These are phyloP conservation scores for Leccinum obscurum DNA, from an alignment of 768 basidiomycete species.

Conservation along the genomic window DNA sequence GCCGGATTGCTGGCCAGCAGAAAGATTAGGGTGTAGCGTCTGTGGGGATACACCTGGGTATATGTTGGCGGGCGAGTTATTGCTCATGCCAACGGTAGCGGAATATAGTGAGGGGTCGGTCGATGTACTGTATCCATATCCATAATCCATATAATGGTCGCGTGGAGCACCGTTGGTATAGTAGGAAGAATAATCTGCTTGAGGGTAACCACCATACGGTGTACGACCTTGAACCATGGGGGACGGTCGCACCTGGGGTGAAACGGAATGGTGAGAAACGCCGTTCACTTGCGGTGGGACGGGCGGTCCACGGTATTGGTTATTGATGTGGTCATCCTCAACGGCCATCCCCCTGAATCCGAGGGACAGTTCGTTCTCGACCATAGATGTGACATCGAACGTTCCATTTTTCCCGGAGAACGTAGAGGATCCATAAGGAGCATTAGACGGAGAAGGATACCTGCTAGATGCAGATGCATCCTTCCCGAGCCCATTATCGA, in stretches of 20 bases:
- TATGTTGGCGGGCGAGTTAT: constrained; percentile 43
- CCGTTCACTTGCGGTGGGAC: constrained; percentile 30
- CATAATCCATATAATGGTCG: constrained; percentile 55
- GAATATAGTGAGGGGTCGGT: constrained; percentile 54
- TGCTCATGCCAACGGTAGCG: constrained; percentile 45
- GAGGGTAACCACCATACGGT: constrained; percentile 51
- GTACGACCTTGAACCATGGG: constrained; percentile 46
- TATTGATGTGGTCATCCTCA: constrained; percentile 49
- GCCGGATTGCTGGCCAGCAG: constrained; percentile 48
- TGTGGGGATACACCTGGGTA: constrained; percentile 50
- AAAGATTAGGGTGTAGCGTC: constrained; percentile 42
- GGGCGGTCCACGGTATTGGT: constrained; percentile 41
- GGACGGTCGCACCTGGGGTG: constrained; percentile 43
- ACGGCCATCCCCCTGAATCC: constrained; percentile 63
- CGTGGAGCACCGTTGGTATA: constrained; percentile 51
- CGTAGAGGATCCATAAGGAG: constrained; percentile 33
- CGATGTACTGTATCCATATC: constrained; percentile 53
- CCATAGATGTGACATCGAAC: constrained; percentile 42
- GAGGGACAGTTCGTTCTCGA: constrained; percentile 55
- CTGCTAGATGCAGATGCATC: constrained; percentile 40
- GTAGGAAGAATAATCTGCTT: constrained; percentile 60
- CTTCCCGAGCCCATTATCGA: constrained; percentile 47
- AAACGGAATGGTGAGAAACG: constrained; percentile 30
- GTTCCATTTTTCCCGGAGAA: constrained; percentile 33
- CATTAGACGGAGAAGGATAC: constrained; percentile 50